These are phyloP conservation scores for Botrytis deweyae DNA, from an alignment of 2,329 filamentous ascomycete species.

Conservation along the genomic window DNA sequence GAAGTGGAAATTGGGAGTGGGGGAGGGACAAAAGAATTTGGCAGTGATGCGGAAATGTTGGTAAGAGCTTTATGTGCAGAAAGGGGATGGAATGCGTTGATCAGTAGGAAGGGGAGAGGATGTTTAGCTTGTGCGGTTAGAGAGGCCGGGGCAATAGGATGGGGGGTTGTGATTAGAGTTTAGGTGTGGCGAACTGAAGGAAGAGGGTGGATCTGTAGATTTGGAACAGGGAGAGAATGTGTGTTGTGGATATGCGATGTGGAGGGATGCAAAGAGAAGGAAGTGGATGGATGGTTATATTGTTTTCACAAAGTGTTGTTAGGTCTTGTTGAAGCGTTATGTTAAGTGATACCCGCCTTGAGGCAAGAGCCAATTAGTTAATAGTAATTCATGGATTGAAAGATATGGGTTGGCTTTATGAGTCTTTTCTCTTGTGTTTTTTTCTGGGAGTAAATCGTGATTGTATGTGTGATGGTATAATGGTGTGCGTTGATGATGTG, in stretches of 20 bases:
- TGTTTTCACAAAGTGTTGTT: not conserved
- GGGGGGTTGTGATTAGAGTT: conserved; percentile 42
- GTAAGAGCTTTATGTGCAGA: conserved; percentile 72
- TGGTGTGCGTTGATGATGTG: no score
- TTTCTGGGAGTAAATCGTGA: not conserved
- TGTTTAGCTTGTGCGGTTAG: conserved; percentile 74
- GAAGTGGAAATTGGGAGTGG: not conserved
- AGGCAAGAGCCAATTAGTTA: conserved; percentile 11
- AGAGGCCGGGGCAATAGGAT: conserved; percentile 69
- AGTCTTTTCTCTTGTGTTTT: not conserved
- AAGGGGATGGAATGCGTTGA: conserved; percentile 70
- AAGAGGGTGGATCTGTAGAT: not conserved
- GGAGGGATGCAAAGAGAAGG: not conserved
- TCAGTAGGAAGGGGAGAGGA: conserved; percentile 65
- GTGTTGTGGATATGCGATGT: not conserved
- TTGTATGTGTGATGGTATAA: not conserved
- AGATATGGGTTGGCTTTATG: not conserved
- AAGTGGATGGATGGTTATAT: not conserved
- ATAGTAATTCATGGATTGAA: conserved; percentile 9
- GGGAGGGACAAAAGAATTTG: conserved; percentile 33
- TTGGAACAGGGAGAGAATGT: not conserved
- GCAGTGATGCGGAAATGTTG: conserved; percentile 67
- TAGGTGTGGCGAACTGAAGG: not conserved
- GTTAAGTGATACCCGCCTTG: conserved; percentile 22
- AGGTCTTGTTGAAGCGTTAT: not conserved